Evolutionary conservation across 2,329 filamentous ascomycete genomes (phyloP).

Genomic region (Cladosporium phlei): DNA sequence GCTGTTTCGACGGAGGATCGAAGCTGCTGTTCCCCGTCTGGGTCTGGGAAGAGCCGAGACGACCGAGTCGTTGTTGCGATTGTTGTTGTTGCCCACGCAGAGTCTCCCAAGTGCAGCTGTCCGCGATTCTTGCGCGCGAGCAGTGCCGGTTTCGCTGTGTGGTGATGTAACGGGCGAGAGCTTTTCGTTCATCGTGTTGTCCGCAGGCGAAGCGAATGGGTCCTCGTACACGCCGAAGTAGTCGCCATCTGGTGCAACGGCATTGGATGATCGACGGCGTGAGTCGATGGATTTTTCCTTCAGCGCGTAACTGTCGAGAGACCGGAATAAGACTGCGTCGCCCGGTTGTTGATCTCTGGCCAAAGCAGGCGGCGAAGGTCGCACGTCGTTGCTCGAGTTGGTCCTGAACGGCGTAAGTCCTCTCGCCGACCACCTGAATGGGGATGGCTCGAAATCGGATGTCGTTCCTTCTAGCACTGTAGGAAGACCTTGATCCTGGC

Average conservation of each 20-base stretch:
- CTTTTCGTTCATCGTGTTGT: neutral
- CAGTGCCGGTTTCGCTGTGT: neutral
- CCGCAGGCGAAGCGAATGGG: neutral
- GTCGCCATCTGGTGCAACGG: neutral
- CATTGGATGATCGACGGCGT: neutral
- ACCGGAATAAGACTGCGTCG: neutral
- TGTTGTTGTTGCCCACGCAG: neutral
- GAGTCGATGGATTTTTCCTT: neutral
- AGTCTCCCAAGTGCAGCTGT: neutral
- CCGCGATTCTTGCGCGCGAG: neutral
- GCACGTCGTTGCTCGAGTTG: neutral
- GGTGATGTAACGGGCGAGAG: neutral
- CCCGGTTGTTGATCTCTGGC: neutral
- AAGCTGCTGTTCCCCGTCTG: neutral
- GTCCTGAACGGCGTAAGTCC: neutral
- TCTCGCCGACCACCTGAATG: neutral
- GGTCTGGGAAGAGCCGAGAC: neutral
- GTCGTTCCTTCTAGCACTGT: neutral
- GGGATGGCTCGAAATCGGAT: neutral
- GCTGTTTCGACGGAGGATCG: slow-evolving; percentile 12
- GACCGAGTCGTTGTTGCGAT: neutral
- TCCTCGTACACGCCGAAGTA: neutral
- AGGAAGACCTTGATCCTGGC: neutral
- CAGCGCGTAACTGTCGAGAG: neutral
- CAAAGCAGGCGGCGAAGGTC: neutral